Evolutionary conservation across 345 rosid species (phyloP).

Genomic region (Murraya koenigii): DNA sequence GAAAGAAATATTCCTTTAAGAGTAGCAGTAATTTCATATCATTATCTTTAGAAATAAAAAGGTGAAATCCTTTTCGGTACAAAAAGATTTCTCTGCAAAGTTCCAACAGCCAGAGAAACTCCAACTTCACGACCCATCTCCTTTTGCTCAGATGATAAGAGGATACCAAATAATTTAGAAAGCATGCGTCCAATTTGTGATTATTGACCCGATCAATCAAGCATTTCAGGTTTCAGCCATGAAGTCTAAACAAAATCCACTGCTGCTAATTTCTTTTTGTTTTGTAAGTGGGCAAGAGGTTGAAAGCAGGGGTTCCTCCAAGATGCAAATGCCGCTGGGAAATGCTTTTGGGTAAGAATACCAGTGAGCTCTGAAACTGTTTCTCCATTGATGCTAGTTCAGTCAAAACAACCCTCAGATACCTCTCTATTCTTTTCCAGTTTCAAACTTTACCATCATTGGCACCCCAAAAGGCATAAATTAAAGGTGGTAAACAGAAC

Average conservation of each 20-base stretch:
- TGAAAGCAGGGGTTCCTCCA: not conserved
- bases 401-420: not conserved
- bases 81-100: not conserved
- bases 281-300: not conserved
- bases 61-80: not conserved
- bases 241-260: not conserved
- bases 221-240: not conserved
- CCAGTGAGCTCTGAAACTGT: not conserved
- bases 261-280: not conserved
- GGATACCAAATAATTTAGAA: not conserved
- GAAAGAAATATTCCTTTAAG: not conserved
- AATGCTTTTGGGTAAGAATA: not conserved
- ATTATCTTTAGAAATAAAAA: not conserved
- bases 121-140: not conserved
- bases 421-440: not conserved
- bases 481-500: not conserved
- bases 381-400: not conserved
- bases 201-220: not conserved
- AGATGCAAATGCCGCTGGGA: not conserved
- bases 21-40: not conserved
- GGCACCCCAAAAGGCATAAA: not conserved
- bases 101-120: not conserved
- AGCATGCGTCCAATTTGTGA: not conserved
- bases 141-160: not conserved
- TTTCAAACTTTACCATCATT: not conserved